A percentile compares a stretch with the other conserved stretches of the same genome.
Evolutionary conservation across 1,139 yeast species (phyloP).

Genomic region (Yamadazyma taylorii): DNA sequence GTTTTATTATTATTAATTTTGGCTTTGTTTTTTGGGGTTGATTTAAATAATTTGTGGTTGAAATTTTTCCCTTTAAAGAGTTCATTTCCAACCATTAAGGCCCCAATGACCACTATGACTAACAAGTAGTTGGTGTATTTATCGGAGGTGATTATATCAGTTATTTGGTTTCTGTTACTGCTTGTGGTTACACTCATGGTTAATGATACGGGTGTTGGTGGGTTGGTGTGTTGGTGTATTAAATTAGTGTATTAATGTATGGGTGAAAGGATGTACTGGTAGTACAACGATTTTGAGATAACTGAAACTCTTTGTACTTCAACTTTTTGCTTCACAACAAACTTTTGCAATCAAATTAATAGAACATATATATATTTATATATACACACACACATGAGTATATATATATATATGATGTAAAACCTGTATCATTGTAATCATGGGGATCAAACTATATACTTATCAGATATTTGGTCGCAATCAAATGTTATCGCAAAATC

Average conservation of each 20-base stretch:
- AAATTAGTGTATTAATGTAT: no score
- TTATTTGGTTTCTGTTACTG: neutral
- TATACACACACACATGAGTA: neutral
- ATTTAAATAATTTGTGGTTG: neutral
- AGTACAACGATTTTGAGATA: no score
- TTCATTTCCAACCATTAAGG: constrained; percentile 6
- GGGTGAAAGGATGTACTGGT: no score
- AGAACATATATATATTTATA: no score
- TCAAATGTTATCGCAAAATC: constrained; percentile 7
- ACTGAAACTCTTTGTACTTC: no score
- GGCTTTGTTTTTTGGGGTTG: neutral
- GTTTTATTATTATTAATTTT: constrained; percentile 10
- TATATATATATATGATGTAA: neutral
- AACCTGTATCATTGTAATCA: neutral
- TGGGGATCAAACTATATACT: neutral
- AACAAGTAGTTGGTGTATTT: constrained; percentile 9
- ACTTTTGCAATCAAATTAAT: no score
- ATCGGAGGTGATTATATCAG: constrained; percentile 2
- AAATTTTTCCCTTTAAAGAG: constrained; percentile 3
- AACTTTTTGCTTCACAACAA: no score
- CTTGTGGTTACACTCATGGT: constrained; percentile 1
- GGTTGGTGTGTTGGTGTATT: no score
- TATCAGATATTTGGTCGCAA: constrained; percentile 1
- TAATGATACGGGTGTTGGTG: no score
- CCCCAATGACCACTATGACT: constrained; percentile 8